Base-by-base conservation (phyloP, 768 basidiomycete genomes). In the Phlegmacium glaucopus region DNA sequence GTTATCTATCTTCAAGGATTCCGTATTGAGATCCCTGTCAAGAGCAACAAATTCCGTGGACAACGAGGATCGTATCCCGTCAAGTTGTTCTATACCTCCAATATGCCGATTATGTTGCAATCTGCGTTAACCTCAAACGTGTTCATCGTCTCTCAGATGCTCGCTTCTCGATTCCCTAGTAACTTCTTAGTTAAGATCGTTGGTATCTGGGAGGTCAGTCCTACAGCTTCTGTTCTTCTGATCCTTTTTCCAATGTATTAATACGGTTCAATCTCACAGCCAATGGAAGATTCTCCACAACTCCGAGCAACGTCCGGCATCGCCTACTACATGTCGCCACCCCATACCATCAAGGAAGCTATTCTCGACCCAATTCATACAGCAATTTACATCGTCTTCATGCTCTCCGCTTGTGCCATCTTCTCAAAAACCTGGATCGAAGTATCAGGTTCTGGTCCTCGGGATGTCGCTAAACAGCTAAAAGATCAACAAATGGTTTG, bases 341-440 rank as follows among this genome's bases (percentile, higher is more conserved):
- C 95, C n/a, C 93, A 90, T 64, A 96, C 92, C 15, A 74, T 97
- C 66, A 86, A 79, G 51, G 86, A 88, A 41, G 90, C 87, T 7
- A 72, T 98, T 51, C 69, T 90, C 41, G 96, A 99, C 68, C 96
- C 96, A 1, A 82, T 98, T 60, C 96, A 98, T 72, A 94, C 92
- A 1, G 76, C 78, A 16, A 72, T 96, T 58, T 96, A 97, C 69
- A 83, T 99, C 65, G 67, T 80, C 5, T 98, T 97, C 73, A 95
- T 95, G 73, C 78, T 94, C 50, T 81, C 87, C 28, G 92, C 94
- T 12, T 98, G 94, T 63, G 95, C 96, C 11, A 76, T 97, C 55
- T 99, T 98, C 77, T 94, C 91, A 62, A 98, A 98, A 79, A 97
- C 95, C 1, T 99, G 96, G 95, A 98, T 99, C 54, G 95, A 98